A percentile compares a stretch with the other conserved stretches of the same genome.
These are phyloP conservation scores for Adiantum capillusveneris DNA, from an alignment of 75 land plant species.

Conservation along the genomic window DNA sequence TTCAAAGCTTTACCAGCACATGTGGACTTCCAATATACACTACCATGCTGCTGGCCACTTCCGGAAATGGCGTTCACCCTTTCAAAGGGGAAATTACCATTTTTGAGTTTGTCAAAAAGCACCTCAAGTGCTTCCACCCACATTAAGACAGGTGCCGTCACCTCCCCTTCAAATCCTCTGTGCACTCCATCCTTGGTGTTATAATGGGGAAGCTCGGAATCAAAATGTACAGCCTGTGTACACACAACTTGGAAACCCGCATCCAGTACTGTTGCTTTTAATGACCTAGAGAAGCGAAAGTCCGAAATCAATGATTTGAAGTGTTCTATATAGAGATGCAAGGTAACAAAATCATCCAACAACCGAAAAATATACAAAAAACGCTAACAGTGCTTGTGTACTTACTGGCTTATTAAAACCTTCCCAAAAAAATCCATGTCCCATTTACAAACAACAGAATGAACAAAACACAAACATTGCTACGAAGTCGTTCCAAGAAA, in stretches of 20 bases:
- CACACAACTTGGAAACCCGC: conserved; percentile 40
- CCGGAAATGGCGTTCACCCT: conserved; percentile 79
- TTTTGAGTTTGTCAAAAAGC: conserved; percentile 50
- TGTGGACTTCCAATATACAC: conserved; percentile 88
- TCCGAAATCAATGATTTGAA: background rate
- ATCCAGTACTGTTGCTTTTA: conserved; percentile 88
- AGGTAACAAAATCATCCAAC: too few relatives aligned
- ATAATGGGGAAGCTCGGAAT: conserved; percentile 82
- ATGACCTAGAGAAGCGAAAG: conserved; percentile 41
- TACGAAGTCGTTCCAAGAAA: too few relatives aligned
- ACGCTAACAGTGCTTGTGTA: too few relatives aligned
- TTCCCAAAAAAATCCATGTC: too few relatives aligned
- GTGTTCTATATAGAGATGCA: background rate
- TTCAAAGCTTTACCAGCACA: conserved; percentile 27
- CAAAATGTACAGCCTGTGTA: conserved; percentile 67
- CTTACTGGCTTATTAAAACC: too few relatives aligned
- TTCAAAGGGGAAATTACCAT: conserved; percentile 52
- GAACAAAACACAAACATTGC: too few relatives aligned
- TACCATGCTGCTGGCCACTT: conserved; percentile 99
- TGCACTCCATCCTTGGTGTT: conserved; percentile 87
- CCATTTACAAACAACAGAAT: too few relatives aligned
- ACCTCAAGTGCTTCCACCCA: conserved; percentile 96
- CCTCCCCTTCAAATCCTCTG: conserved; percentile 61
- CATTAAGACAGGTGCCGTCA: conserved; percentile 87
- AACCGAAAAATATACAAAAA: too few relatives aligned